Percentiles rank a stretch among this genome's conserved stretches.
Conservation (phyloP, 2,329 filamentous ascomycete genomes). For the Berkeleyomyces rouxiae region DNA sequence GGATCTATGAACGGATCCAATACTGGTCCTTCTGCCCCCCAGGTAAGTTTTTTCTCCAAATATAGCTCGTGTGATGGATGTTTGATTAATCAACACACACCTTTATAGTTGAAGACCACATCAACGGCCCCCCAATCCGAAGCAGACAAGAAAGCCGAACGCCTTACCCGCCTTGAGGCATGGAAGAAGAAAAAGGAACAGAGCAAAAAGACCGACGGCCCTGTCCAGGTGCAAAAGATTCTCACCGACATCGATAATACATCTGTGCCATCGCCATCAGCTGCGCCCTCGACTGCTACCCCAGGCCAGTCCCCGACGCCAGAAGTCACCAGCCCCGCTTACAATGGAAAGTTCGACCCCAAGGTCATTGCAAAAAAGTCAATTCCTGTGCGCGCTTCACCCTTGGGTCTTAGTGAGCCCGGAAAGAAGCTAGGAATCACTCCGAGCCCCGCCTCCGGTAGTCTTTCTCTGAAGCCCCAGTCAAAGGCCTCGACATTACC, state of each 20-base stretch:
- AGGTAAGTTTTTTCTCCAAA: constrained; percentile 36
- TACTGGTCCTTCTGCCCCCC: constrained; percentile 29
- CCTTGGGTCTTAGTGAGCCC: constrained; percentile 26
- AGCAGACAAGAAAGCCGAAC: constrained; percentile 62
- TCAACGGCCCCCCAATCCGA: constrained; percentile 38
- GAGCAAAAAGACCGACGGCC: constrained; percentile 45
- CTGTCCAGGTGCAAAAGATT: constrained; percentile 50
- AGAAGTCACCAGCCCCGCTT: constrained; percentile 25
- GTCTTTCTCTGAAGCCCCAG: constrained; percentile 13
- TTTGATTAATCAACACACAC: constrained; percentile 12
- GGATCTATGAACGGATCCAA: constrained; percentile 20
- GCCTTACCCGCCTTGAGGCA: constrained; percentile 65
- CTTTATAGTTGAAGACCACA: constrained; percentile 6
- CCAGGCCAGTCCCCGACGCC: constrained; percentile 31
- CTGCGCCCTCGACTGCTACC: constrained; percentile 32
- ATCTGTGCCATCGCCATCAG: constrained; percentile 31
- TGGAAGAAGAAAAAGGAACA: constrained; percentile 86
- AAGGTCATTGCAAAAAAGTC: constrained; percentile 42
- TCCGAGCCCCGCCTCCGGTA: not conserved
- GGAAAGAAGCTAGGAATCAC: constrained; percentile 25
- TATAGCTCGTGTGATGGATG: not conserved
- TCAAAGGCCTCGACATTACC: constrained; percentile 37
- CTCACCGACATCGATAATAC: constrained; percentile 60
- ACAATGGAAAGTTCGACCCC: constrained; percentile 73
- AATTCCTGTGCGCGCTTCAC: constrained; percentile 34